A percentile compares a stretch with the other conserved stretches of the same genome.
phyloP scores from a whole-genome alignment of 345 rosid species.

The Aurinia saxatilis region DNA sequence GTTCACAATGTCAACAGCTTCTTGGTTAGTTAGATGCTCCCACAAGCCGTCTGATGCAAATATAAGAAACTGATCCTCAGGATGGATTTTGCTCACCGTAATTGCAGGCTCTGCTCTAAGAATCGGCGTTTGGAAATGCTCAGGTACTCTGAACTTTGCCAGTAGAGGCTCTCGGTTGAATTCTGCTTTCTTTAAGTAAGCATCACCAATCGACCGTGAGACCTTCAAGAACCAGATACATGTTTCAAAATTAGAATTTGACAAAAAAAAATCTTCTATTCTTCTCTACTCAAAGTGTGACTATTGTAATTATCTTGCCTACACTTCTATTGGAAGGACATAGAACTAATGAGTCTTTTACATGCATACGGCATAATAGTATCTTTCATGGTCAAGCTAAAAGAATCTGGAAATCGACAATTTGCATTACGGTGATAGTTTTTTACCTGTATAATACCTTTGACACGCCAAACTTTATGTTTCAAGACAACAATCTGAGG shows the following conservation, averaged over 20 bases:
- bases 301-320: background rate
- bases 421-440: background rate
- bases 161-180: slow-evolving; percentile 30
- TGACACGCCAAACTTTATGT: slow-evolving; percentile 56
- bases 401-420: background rate
- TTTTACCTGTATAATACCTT: slow-evolving; percentile 55
- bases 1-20: slow-evolving; percentile 32
- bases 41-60: slow-evolving; percentile 36
- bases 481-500: slow-evolving; percentile 52
- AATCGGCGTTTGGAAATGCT: slow-evolving; percentile 20
- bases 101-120: slow-evolving; percentile 30
- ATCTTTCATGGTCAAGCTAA: background rate
- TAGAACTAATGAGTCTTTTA: background rate
- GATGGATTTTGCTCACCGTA: slow-evolving; percentile 24
- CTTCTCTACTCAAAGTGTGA: background rate
- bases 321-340: background rate
- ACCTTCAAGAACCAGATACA: slow-evolving; percentile 14
- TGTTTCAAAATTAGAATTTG: background rate
- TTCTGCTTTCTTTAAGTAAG: slow-evolving; percentile 32
- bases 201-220: slow-evolving; percentile 34
- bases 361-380: background rate
- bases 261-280: no score
- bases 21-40: slow-evolving; percentile 29
- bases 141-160: slow-evolving; percentile 31
- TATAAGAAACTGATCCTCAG: slow-evolving; percentile 35